Conservation (phyloP, 2,329 filamentous ascomycete species). For the Calonectria pauciramosa region DNA sequence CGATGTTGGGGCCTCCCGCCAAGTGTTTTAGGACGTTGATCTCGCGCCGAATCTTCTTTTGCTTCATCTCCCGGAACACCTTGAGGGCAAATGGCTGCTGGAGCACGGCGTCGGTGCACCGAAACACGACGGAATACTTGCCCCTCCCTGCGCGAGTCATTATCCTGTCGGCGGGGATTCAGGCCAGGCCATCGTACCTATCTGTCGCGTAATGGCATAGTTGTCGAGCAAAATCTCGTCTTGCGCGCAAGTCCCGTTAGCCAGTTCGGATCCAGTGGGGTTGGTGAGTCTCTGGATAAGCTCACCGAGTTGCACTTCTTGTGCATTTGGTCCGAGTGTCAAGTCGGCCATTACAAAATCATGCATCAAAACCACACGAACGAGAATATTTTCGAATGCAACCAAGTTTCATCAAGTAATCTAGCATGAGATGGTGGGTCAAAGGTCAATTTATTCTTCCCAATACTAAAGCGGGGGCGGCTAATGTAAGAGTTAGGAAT, state of each 20-base stretch:
- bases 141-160: neutral
- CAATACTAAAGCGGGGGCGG: slow-evolving; percentile 3
- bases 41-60: slow-evolving; percentile 8
- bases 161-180: neutral
- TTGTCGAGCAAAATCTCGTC: slow-evolving; percentile 5
- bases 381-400: neutral
- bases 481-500: slow-evolving; percentile 16
- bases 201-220: slow-evolving; percentile 1
- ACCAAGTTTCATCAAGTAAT: neutral
- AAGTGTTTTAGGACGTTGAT: slow-evolving; percentile 6
- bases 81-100: slow-evolving; percentile 9
- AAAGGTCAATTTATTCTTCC: slow-evolving; percentile 3
- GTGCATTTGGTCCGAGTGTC: neutral
- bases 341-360: neutral
- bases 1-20: slow-evolving; percentile 10
- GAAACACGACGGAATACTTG: neutral
- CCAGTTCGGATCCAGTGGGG: neutral
- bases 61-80: slow-evolving; percentile 9
- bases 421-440: neutral
- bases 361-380: neutral
- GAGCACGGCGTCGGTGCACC: neutral
- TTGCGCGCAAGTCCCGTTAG: neutral
- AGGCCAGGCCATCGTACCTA: neutral
- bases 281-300: neutral
- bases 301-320: neutral